Conservation (phyloP, 257 asterid species). For the Thymus mandschuricus region DNA sequence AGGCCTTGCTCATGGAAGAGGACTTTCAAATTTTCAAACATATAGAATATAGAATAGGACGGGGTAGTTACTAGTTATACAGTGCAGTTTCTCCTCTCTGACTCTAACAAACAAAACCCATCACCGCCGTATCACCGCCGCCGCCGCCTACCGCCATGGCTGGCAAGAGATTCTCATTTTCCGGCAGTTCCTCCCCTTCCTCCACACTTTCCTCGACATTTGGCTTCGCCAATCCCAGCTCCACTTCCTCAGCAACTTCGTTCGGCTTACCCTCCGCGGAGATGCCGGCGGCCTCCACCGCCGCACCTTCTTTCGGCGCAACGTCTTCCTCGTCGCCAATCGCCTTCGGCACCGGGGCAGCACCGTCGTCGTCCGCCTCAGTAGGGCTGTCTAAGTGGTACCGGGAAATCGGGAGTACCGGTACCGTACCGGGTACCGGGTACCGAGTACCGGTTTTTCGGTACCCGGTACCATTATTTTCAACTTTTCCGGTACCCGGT, state of each 20-base stretch:
- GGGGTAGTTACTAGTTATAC: too few relatives aligned
- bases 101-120: background rate
- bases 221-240: conserved; percentile 10
- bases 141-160: conserved; percentile 34
- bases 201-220: background rate
- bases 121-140: conserved; percentile 16
- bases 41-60: too few relatives aligned
- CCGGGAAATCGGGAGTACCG: too few relatives aligned
- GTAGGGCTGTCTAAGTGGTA: too few relatives aligned
- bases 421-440: too few relatives aligned
- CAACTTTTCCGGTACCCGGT: too few relatives aligned
- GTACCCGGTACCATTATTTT: too few relatives aligned
- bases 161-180: conserved; percentile 49
- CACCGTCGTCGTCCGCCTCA: conserved; percentile 21
- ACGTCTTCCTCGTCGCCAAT: conserved; percentile 35
- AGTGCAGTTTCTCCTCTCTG: background rate
- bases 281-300: conserved; percentile 35
- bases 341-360: conserved; percentile 10
- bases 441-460: too few relatives aligned
- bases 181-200: too few relatives aligned
- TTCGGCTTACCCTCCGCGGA: conserved; percentile 46
- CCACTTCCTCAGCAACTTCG: conserved; percentile 39
- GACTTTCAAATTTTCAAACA: too few relatives aligned
- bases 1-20: too few relatives aligned
- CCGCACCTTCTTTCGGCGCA: conserved; percentile 47